Evolutionary conservation across 164 flowering plant species (phyloP).

Genomic region (Annona squamosa): DNA sequence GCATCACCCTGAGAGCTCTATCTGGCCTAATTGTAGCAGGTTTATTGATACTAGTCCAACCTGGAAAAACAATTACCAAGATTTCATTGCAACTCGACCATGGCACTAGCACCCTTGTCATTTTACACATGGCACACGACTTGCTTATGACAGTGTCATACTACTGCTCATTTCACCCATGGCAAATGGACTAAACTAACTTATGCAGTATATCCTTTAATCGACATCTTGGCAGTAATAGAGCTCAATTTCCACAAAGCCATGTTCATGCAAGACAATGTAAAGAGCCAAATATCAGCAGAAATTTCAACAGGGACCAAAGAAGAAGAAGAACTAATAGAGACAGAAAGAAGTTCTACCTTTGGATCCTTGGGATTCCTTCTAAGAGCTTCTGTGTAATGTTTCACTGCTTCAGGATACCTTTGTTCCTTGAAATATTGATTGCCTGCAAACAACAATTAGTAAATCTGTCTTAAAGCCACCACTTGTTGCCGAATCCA

Average conservation of each 20-base stretch:
- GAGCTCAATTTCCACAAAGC: background rate
- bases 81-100: background rate
- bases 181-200: too few species aligned
- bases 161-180: background rate
- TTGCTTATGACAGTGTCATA: background rate
- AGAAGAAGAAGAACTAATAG: background rate
- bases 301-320: background rate
- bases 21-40: background rate
- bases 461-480: background rate
- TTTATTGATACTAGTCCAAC: background rate
- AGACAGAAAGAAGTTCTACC: slow-evolving; percentile 25
- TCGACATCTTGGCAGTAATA: background rate
- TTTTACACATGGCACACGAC: too few species aligned
- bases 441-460: slow-evolving; percentile 45
- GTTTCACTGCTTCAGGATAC: slow-evolving; percentile 86
- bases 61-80: background rate
- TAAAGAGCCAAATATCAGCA: background rate
- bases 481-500: too few species aligned
- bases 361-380: slow-evolving; percentile 84
- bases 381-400: slow-evolving; percentile 83
- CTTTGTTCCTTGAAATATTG: slow-evolving; percentile 83
- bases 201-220: background rate
- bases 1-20: background rate
- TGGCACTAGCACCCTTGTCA: too few species aligned
- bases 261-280: background rate